Conservation (phyloP, 768 basidiomycete species). For the Mrakia blollopis region DNA sequence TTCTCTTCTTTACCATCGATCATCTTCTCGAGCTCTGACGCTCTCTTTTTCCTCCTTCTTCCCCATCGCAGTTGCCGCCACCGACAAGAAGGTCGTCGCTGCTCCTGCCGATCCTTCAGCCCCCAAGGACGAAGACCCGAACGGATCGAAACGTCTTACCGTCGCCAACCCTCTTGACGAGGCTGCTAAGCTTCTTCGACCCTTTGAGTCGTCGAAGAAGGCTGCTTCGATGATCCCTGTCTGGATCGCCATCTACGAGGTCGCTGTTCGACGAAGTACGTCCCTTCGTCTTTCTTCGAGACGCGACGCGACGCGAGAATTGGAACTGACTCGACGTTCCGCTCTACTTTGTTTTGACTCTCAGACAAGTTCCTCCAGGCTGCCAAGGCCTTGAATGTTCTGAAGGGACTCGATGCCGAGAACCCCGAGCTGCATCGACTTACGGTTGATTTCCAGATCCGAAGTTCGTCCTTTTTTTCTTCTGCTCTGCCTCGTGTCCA, state of each 20-base stretch:
- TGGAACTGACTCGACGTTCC: neutral
- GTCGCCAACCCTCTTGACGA: conserved; percentile 64
- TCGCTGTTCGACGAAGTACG: conserved; percentile 74
- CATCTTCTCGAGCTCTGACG: too few relatives aligned
- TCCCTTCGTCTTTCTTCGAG: conserved; percentile 30
- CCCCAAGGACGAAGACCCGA: conserved; percentile 74
- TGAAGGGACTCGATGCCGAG: neutral
- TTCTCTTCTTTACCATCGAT: too few relatives aligned
- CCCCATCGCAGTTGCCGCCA: neutral
- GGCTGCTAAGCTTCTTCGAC: conserved; percentile 65
- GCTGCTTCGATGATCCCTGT: conserved; percentile 53
- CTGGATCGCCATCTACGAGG: conserved; percentile 73
- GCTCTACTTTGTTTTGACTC: neutral
- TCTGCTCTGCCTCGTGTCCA: neutral
- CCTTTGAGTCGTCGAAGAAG: conserved; percentile 55
- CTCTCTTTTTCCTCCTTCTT: neutral
- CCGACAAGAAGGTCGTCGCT: conserved; percentile 53
- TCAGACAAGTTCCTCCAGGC: conserved; percentile 14
- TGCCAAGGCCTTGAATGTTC: neutral
- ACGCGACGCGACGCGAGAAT: neutral
- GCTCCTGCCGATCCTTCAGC: conserved; percentile 38
- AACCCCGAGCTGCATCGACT: conserved; percentile 10
- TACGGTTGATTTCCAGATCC: conserved; percentile 17
- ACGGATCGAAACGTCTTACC: conserved; percentile 65
- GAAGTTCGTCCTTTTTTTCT: neutral